Evolutionary conservation across 148 eudicot species (phyloP), one percentile per base, ranked within the genome.

Genomic region (Rhododendron mucronatum): DNA sequence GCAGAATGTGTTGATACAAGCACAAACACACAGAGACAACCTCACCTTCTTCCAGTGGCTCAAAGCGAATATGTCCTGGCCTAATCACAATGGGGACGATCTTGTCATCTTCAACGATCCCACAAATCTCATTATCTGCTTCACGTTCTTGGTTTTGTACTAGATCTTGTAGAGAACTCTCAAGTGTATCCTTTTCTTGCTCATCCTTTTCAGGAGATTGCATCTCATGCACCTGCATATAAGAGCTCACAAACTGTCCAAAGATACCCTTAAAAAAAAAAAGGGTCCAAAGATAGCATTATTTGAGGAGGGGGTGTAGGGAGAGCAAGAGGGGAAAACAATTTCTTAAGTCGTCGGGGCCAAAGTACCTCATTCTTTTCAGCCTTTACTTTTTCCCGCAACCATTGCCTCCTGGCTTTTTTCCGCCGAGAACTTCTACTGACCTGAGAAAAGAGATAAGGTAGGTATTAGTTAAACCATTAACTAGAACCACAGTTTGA

Each of bases 31-130:
- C 35, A 65, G 21, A 82, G 84, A 16, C 13, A 7, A 20, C 65
- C 16, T 63, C 75, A 95, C 98, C 98, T 90, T 93, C 88, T 76
- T 82, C 91, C 81, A 91, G 85, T 53, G 96, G 91, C 82, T 92
- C 92, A 91, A 97, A 97, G 80, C 98, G 96, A 81, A 97, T 94
- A 87, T 94, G 97, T 85, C 98, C 98, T 50, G 98, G 99, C 85
- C 94, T 94, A 90, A 94, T 83, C 74, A 87, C 90, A 90, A 94
- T 86, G 71, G 98, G 99, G 84, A 91, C 94, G 84, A 93, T 87
- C 39, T 92, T 92, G 75, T 87, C 91, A n/a, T 91, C 98, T 57
- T 48, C 86, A 80, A 76, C 82, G 9, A 71, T 44, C 80, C 78
- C 85, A 37, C 63, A 3, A 33, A 30, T 30, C 76, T 71, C 39